These are phyloP conservation scores for Yamadazyma pseudoaaseri DNA, from an alignment of 1,139 yeast genomes.

Conservation along the genomic window DNA sequence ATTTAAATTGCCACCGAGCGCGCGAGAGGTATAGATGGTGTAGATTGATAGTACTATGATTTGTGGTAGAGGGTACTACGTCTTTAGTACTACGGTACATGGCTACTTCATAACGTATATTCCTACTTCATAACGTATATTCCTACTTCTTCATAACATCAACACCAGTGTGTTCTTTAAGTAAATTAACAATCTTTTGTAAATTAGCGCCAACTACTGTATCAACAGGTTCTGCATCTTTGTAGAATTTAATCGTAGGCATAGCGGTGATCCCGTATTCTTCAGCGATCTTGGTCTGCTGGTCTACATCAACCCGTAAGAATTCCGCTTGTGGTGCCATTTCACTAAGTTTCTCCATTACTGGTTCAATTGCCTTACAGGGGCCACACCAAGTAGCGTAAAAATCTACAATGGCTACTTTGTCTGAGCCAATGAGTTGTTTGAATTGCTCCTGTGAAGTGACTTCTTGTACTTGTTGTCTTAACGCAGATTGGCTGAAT, in stretches of 20 bases:
- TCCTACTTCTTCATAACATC: constrained; percentile 9
- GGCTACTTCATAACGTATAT: too few species aligned
- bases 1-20: constrained; percentile 1
- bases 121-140: too few species aligned
- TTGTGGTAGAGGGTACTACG: too few species aligned
- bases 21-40: background rate
- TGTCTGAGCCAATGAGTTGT: constrained; percentile 20
- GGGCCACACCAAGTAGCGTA: constrained; percentile 52
- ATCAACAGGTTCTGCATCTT: constrained; percentile 68
- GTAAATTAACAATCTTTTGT: constrained; percentile 9
- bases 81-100: too few species aligned
- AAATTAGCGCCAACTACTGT: constrained; percentile 73
- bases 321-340: constrained; percentile 40
- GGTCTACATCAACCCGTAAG: constrained; percentile 38
- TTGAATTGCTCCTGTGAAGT: constrained; percentile 18
- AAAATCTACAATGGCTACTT: constrained; percentile 38
- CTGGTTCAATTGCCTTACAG: constrained; percentile 43
- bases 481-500: constrained; percentile 7
- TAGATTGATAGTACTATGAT: too few species aligned
- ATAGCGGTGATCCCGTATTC: constrained; percentile 75
- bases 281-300: constrained; percentile 69
- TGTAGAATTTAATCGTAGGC: constrained; percentile 86
- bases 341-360: constrained; percentile 33
- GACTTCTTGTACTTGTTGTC: constrained; percentile 21
- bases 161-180: constrained; percentile 12